These are phyloP conservation scores for Gracilaria gracilis DNA, from an alignment of 23 red algal species.

Conservation along the genomic window DNA sequence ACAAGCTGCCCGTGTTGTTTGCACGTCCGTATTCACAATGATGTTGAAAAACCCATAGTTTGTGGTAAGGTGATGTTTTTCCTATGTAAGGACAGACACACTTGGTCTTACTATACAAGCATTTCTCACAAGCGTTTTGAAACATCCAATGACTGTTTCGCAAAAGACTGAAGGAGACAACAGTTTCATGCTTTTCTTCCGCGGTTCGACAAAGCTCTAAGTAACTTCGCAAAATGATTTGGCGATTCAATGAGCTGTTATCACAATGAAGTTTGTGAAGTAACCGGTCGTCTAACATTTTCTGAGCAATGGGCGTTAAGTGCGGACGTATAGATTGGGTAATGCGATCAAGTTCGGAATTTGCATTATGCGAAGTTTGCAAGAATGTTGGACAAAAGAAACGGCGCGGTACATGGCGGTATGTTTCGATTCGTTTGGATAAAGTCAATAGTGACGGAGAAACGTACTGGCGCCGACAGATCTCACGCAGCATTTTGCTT, in stretches of 20 bases:
- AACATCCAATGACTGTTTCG: conserved; percentile 4
- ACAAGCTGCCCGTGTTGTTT: conserved; percentile 59
- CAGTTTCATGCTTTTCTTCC: conserved; percentile 52
- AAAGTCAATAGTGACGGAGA: background rate
- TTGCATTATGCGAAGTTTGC: background rate
- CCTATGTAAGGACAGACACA: conserved; percentile 37
- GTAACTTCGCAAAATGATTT: conserved; percentile 19
- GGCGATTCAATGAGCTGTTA: background rate
- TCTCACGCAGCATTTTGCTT: background rate
- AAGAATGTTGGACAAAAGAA: background rate
- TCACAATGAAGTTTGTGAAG: conserved; percentile 4
- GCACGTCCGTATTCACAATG: conserved; percentile 57
- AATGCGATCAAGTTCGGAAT: background rate
- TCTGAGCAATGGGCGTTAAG: conserved; percentile 24
- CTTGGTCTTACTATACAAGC: conserved; percentile 24
- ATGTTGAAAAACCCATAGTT: conserved; percentile 54
- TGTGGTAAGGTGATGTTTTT: conserved; percentile 18
- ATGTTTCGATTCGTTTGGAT: background rate
- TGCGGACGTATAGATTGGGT: conserved; percentile 4
- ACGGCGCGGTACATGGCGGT: background rate
- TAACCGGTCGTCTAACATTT: conserved; percentile 39
- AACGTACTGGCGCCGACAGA: background rate
- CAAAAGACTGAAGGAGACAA: conserved; percentile 45
- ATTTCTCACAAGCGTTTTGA: conserved; percentile 39
- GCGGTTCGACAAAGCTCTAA: conserved; percentile 16